A percentile compares a stretch with the other conserved stretches of the same genome.
Conservation (phyloP, 2,329 filamentous ascomycete genomes). For the Fusarium sulawesiense region DNA sequence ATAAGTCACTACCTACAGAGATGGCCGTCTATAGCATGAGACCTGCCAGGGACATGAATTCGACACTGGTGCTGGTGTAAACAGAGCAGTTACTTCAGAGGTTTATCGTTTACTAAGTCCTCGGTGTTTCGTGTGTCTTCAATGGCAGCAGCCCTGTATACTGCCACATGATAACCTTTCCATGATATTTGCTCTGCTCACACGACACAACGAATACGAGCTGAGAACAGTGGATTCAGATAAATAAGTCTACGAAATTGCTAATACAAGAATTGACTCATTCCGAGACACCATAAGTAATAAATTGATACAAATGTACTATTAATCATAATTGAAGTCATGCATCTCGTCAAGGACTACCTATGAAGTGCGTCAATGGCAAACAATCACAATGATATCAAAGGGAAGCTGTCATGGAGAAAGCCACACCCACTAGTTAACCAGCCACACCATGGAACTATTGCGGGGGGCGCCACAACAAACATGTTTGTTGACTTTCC, state of each 20-base stretch:
- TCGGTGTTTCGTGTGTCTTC: not conserved
- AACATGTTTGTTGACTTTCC: slow-evolving; percentile 36
- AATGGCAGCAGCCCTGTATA: not conserved
- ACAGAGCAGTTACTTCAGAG: not conserved
- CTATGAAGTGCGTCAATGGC: not conserved
- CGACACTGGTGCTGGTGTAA: not conserved
- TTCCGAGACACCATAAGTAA: not conserved
- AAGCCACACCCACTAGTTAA: slow-evolving; percentile 19
- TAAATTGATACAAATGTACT: not conserved
- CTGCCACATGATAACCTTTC: not conserved
- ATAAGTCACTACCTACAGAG: not conserved
- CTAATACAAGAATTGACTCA: not conserved
- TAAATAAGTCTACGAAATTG: not conserved
- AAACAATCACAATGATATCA: slow-evolving; percentile 8
- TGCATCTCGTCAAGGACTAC: not conserved
- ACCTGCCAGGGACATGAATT: not conserved
- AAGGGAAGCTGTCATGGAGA: not conserved
- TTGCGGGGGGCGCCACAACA: slow-evolving; percentile 33
- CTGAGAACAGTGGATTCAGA: not conserved
- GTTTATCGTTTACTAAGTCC: not conserved
- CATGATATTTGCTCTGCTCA: not conserved
- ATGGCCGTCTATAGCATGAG: not conserved
- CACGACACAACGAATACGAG: not conserved
- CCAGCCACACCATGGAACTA: slow-evolving; percentile 23
- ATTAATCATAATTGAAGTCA: not conserved